Percentiles rank a stretch among this genome's conserved stretches.
Evolutionary conservation across 208 protist species (phyloP).

Genomic region (Sergeia podlipaevii): DNA sequence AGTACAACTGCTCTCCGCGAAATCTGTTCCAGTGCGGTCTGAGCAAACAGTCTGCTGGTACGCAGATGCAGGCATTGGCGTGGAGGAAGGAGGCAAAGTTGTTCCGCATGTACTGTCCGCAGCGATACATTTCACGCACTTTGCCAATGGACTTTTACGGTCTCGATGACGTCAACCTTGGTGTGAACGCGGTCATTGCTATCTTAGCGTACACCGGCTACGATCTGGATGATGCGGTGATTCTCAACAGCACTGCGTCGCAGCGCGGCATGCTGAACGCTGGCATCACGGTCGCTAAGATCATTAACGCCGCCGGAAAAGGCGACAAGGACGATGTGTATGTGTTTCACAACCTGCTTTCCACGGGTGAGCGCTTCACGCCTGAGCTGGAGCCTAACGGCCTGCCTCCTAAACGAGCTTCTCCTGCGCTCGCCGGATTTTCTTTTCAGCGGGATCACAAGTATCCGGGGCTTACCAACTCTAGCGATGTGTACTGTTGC

Average conservation of each 20-base stretch:
- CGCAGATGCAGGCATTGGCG: conserved; percentile 87
- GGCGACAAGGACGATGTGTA: conserved; percentile 57
- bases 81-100: conserved; percentile 98
- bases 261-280: conserved; percentile 98
- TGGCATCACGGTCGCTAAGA: conserved; percentile 92
- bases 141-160: conserved; percentile 91
- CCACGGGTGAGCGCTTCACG: conserved; percentile 62
- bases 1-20: conserved; percentile 99
- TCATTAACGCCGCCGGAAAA: conserved; percentile 53
- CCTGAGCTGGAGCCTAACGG: conserved; percentile 66
- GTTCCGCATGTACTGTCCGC: conserved; percentile 96
- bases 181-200: conserved; percentile 99
- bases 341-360: conserved; percentile 85
- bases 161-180: conserved; percentile 97
- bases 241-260: conserved; percentile 98
- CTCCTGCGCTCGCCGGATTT: conserved; percentile 38
- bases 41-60: conserved; percentile 99
- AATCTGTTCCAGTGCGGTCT: conserved; percentile 99
- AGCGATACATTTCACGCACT: conserved; percentile 95
- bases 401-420: conserved; percentile 58
- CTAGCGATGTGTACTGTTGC: conserved; percentile 80
- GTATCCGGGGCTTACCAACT: conserved; percentile 60
- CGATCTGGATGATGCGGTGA: conserved; percentile 99
- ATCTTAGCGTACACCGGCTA: conserved; percentile 99
- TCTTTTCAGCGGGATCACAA: conserved; percentile 79